Base-by-base conservation (phyloP, 768 basidiomycete genomes). In the Termitomyces titanicus region DNA sequence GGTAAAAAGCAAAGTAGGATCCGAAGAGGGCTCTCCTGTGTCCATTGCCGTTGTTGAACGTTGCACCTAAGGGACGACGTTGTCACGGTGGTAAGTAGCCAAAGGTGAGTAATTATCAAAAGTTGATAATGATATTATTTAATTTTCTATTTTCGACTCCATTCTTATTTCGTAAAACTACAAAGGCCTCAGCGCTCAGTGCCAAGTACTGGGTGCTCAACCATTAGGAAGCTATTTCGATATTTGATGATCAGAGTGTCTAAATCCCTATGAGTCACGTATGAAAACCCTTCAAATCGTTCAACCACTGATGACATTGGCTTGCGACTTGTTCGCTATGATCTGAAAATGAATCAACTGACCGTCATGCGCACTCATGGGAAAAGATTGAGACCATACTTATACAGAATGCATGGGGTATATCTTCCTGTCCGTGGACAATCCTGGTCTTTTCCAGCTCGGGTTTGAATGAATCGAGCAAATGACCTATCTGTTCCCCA, bases 331-430 rank as follows among this genome's bases (percentile, higher is more conserved):
- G 60, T 46, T 79, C 74, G 15, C 80, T 70, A 59, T 88, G 81
- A 65, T 79, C 84, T 85, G 47, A 24, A 20, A 43, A 53, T 46
- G 48, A 53, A 15, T 17, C 3, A 55, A 13, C 43, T 9, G 9
- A 29, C 29, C 29, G 54, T 5, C 50, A 42, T n/a, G 38, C n/a
- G 52, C 27, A 35, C 9, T 34, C 17, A 27, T 51, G 38, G 42
- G 34, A 45, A 6, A 31, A 48, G 33, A 38, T 22, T n/a, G 9
- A 25, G 1, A 46, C 15, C 85, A 63, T 59, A 89, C 86, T 81
- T 47, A 92, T 82, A 64, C 84, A 89, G 65, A 90, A 91, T 15
- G 84, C 82, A 65, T 91, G 89, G 3, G 85, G 86, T 35, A 88
- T 75, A 31, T 74, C 76, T 6, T 70, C 63, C 5, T 67, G 68